phyloP scores from a whole-genome alignment of 2,329 filamentous ascomycete species.

The Colletotrichum spinosum region DNA sequence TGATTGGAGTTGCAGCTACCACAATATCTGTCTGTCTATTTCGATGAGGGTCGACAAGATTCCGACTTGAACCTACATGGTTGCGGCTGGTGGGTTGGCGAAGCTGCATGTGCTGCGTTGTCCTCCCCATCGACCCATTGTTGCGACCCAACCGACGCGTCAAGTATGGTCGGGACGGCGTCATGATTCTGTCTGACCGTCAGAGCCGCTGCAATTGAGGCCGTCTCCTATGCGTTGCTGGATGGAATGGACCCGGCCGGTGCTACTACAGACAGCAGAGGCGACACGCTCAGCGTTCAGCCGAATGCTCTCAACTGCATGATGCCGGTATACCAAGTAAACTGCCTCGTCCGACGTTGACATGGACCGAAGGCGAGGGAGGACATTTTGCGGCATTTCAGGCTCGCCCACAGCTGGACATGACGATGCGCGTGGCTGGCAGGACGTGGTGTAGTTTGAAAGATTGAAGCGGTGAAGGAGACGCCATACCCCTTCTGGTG shows the following conservation, averaged over 20 bases:
- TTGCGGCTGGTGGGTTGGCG: background rate
- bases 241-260: too few relatives aligned
- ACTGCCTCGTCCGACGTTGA: background rate
- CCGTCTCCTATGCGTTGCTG: background rate
- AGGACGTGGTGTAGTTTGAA: slow-evolving; percentile 30
- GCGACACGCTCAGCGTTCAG: too few relatives aligned
- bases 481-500: slow-evolving; percentile 39
- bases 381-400: slow-evolving; percentile 5
- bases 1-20: background rate
- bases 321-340: slow-evolving; percentile 6
- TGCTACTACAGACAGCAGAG: too few relatives aligned
- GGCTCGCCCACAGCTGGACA: background rate
- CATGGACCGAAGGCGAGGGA: background rate
- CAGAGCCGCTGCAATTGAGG: slow-evolving; percentile 3
- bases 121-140: slow-evolving; percentile 30
- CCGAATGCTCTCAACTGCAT: slow-evolving; percentile 3
- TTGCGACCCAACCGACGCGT: slow-evolving; percentile 29
- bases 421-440: slow-evolving; percentile 23
- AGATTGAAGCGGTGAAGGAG: slow-evolving; percentile 40
- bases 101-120: slow-evolving; percentile 23
- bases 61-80: slow-evolving; percentile 1
- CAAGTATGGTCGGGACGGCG: slow-evolving; percentile 12
- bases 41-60: slow-evolving; percentile 15
- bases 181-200: slow-evolving; percentile 34
- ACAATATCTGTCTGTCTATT: background rate